These are phyloP conservation scores for Diplosphaera chodatii DNA, from an alignment of 139 green algal species.

Conservation along the genomic window DNA sequence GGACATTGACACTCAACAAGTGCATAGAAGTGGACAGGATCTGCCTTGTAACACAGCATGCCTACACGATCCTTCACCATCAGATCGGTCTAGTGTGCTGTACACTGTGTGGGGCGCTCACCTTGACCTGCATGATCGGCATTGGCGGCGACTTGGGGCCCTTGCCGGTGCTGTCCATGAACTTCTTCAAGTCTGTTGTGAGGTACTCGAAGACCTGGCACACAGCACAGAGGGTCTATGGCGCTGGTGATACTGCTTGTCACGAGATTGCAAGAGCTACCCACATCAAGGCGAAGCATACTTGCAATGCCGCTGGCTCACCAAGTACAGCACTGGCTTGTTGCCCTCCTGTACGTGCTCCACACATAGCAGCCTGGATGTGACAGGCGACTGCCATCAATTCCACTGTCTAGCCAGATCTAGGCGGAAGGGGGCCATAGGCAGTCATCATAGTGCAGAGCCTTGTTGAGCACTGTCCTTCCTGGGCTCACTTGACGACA, in stretches of 20 bases:
- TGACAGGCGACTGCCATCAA: background rate
- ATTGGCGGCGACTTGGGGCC: slow-evolving; percentile 33
- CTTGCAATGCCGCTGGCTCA: slow-evolving; percentile 13
- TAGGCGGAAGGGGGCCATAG: too few relatives aligned
- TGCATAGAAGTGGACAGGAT: too few relatives aligned
- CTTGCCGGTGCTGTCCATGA: slow-evolving; percentile 76
- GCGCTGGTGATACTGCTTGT: too few relatives aligned
- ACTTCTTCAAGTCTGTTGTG: slow-evolving; percentile 96
- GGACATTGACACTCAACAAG: too few relatives aligned
- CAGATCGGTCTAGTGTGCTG: too few relatives aligned
- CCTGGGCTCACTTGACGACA: slow-evolving; percentile 69
- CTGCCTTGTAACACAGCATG: too few relatives aligned
- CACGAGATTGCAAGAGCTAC: too few relatives aligned
- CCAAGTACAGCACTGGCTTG: slow-evolving; percentile 95
- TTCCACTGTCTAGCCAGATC: too few relatives aligned
- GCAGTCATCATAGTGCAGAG: too few relatives aligned
- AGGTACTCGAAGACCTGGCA: slow-evolving; percentile 95
- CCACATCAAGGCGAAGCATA: too few relatives aligned
- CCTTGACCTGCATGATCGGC: slow-evolving; percentile 65
- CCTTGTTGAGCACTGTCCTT: background rate
- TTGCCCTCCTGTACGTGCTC: slow-evolving; percentile 94
- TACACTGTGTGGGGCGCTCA: slow-evolving; percentile 6
- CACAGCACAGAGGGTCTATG: background rate
- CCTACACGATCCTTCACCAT: too few relatives aligned
- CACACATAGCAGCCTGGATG: slow-evolving; percentile 83